Evolutionary conservation across 2,329 filamentous ascomycete genomes (phyloP).

Genomic region (Ascochyta pisi): DNA sequence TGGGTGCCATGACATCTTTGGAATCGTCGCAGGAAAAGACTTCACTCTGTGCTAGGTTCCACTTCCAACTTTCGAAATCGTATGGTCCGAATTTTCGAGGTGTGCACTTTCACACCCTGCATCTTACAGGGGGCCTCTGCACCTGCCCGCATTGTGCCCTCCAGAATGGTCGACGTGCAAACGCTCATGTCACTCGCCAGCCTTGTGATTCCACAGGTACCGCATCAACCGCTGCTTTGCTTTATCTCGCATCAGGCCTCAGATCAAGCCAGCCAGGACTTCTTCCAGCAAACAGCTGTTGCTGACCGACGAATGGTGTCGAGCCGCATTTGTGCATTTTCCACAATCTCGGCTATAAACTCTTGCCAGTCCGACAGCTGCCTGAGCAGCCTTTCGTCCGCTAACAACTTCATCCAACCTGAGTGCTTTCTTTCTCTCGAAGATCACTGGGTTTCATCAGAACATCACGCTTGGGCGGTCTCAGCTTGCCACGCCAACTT

Average conservation of each 20-base stretch:
- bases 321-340: background rate
- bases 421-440: background rate
- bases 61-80: background rate
- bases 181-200: background rate
- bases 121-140: background rate
- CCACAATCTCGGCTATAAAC: background rate
- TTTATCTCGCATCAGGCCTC: background rate
- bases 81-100: background rate
- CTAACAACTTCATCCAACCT: background rate
- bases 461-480: no score
- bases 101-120: background rate
- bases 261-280: background rate
- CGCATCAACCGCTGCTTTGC: slow-evolving; percentile 1
- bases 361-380: background rate
- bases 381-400: background rate
- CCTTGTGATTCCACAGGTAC: slow-evolving; percentile 2
- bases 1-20: background rate
- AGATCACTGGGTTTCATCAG: background rate
- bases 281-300: background rate
- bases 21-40: background rate
- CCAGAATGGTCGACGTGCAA: background rate
- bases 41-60: background rate
- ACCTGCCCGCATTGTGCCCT: slow-evolving; percentile 1
- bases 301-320: background rate
- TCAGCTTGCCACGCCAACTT: background rate